phyloP scores from a whole-genome alignment of 2,329 filamentous ascomycete species.

The Sclerotinia sclerotiorum region DNA sequence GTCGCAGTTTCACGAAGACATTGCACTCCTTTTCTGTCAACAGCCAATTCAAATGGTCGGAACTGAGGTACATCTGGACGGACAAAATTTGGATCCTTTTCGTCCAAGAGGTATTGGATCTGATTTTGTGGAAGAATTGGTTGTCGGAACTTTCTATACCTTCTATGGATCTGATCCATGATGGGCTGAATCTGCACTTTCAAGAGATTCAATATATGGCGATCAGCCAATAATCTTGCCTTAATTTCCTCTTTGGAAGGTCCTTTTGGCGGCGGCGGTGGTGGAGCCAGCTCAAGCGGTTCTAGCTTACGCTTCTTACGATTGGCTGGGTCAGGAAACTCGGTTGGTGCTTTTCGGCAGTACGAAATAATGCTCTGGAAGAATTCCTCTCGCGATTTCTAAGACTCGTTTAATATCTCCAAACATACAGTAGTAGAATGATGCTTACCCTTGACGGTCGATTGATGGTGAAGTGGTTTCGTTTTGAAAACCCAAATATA shows the following conservation, averaged over 20 bases:
- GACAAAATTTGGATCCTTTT: constrained; percentile 73
- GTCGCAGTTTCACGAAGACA: constrained; percentile 74
- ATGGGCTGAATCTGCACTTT: constrained; percentile 90
- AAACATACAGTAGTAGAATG: neutral
- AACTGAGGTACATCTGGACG: constrained; percentile 53
- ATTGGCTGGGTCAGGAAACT: constrained; percentile 84
- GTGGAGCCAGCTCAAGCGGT: constrained; percentile 66
- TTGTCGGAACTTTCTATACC: constrained; percentile 84
- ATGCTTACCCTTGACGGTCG: constrained; percentile 62
- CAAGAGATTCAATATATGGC: constrained; percentile 78
- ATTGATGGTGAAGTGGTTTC: constrained; percentile 70
- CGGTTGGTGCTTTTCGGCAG: constrained; percentile 73
- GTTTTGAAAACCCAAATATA: constrained; percentile 81
- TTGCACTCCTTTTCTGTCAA: constrained; percentile 74
- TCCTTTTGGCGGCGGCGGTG: constrained; percentile 66
- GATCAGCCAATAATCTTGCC: constrained; percentile 76
- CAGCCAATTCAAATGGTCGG: constrained; percentile 76
- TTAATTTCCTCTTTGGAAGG: constrained; percentile 78
- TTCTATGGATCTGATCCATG: constrained; percentile 93
- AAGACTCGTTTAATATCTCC: constrained; percentile 24
- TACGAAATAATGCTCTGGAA: constrained; percentile 74
- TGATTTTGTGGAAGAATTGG: constrained; percentile 72
- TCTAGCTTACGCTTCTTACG: constrained; percentile 85
- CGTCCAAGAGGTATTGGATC: constrained; percentile 81
- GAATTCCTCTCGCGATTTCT: constrained; percentile 71